These are phyloP conservation scores for Apodospora peruviana DNA, from an alignment of 495 filamentous ascomycete genomes.

Conservation along the genomic window DNA sequence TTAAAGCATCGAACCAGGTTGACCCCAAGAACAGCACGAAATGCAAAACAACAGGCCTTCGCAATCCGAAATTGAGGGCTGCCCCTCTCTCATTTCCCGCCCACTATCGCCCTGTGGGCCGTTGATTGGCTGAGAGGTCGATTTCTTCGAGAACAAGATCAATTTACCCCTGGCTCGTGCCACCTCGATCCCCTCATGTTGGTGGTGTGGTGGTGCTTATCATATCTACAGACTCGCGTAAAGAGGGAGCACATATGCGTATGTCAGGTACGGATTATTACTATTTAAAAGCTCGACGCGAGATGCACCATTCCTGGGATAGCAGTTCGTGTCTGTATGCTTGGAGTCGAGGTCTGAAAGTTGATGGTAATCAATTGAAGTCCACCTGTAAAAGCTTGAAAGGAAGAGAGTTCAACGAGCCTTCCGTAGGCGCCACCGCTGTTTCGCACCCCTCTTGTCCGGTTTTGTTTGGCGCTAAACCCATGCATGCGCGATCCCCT, in stretches of 20 bases:
- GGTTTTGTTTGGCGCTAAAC: neutral
- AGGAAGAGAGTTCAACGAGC: no score
- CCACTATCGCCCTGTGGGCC: neutral
- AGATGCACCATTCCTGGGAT: no score
- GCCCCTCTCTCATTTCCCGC: constrained; percentile 8
- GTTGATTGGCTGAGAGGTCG: constrained; percentile 4
- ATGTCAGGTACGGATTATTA: no score
- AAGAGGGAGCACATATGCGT: no score
- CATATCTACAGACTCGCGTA: no score
- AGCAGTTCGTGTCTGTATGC: no score
- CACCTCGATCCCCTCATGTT: neutral
- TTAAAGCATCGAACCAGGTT: no score
- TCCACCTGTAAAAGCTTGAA: no score
- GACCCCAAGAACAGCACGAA: neutral
- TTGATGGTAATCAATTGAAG: no score
- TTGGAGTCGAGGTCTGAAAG: no score
- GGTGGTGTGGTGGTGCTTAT: neutral
- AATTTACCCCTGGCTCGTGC: neutral
- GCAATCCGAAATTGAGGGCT: constrained; percentile 3
- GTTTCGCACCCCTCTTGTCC: neutral
- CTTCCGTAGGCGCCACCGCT: no score
- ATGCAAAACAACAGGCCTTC: neutral
- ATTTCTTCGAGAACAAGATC: neutral
- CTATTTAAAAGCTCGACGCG: no score
- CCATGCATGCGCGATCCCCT: neutral